Percentiles rank a stretch among this genome's conserved stretches.
phyloP scores from a whole-genome alignment of 305 asterid genomes.

The Rubia peregrina region DNA sequence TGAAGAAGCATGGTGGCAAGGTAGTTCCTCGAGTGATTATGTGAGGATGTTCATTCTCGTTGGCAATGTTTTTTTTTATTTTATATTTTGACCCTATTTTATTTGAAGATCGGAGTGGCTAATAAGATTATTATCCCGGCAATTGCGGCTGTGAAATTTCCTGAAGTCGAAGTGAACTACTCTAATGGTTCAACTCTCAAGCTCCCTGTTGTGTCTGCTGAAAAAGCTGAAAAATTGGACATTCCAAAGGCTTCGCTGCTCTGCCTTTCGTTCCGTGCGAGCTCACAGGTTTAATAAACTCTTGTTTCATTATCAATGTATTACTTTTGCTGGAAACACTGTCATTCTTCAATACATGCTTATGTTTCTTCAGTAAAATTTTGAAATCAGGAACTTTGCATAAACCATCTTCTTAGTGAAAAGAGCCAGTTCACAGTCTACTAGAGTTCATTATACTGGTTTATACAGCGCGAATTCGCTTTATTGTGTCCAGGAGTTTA shows the following conservation, averaged over 20 bases:
- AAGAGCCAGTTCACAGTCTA: background rate
- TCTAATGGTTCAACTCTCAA: slow-evolving; percentile 46
- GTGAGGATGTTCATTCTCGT: background rate
- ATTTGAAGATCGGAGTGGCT: slow-evolving; percentile 55
- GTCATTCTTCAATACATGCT: background rate
- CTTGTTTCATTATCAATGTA: background rate
- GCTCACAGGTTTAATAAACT: slow-evolving; percentile 46
- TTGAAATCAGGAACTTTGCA: background rate
- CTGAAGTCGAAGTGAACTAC: slow-evolving; percentile 49
- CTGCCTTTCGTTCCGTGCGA: slow-evolving; percentile 74
- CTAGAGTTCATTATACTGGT: background rate
- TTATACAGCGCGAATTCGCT: background rate
- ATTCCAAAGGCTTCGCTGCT: slow-evolving; percentile 54
- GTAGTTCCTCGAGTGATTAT: slow-evolving; percentile 22
- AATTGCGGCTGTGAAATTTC: slow-evolving; percentile 67
- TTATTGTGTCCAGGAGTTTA: background rate
- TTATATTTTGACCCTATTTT: background rate
- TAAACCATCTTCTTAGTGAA: background rate
- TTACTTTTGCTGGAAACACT: background rate
- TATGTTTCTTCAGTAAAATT: background rate
- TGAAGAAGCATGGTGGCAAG: slow-evolving; percentile 87
- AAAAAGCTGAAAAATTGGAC: slow-evolving; percentile 26
- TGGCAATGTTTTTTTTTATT: background rate
- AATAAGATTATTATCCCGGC: slow-evolving; percentile 70
- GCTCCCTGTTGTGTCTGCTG: slow-evolving; percentile 46